Conservation (phyloP, 2,329 filamentous ascomycete genomes). For the Penicillium freii region DNA sequence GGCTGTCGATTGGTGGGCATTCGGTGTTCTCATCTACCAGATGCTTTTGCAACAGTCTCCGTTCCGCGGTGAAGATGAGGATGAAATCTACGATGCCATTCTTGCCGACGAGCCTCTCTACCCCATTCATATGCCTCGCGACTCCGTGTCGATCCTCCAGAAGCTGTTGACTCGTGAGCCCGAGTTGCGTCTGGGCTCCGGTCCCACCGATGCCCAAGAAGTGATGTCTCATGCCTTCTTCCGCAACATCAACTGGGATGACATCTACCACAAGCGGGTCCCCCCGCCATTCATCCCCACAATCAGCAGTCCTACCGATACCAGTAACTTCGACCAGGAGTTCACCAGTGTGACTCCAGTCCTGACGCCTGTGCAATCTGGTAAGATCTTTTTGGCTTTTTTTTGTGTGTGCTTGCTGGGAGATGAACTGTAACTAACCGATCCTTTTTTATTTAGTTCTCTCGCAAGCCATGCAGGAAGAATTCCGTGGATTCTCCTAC, state of each 20-base stretch:
- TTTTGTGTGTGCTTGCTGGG: neutral
- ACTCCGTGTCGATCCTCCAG: slow-evolving; percentile 95
- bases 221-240: slow-evolving; percentile 99
- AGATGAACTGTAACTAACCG: slow-evolving; percentile 14
- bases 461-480: slow-evolving; percentile 98
- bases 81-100: slow-evolving; percentile 99
- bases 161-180: slow-evolving; percentile 95
- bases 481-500: slow-evolving; percentile 98
- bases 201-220: slow-evolving; percentile 95
- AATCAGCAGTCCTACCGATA: slow-evolving; percentile 91
- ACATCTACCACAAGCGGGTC: slow-evolving; percentile 94
- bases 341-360: slow-evolving; percentile 98
- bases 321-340: slow-evolving; percentile 98
- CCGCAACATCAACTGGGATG: slow-evolving; percentile 96
- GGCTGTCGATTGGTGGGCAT: slow-evolving; percentile 99
- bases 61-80: slow-evolving; percentile 97
- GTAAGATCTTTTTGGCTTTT: slow-evolving; percentile 55
- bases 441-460: slow-evolving; percentile 60
- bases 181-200: slow-evolving; percentile 85
- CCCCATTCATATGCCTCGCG: slow-evolving; percentile 96
- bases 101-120: slow-evolving; percentile 96
- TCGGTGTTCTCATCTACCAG: slow-evolving; percentile 97
- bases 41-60: slow-evolving; percentile 99
- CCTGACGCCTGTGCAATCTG: slow-evolving; percentile 92
- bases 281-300: slow-evolving; percentile 83